Evolutionary conservation across 225 moss, liverwort and hornwort species (phyloP), one percentile per base, ranked within the genome.

Genomic region (Anthoceros angustus): DNA sequence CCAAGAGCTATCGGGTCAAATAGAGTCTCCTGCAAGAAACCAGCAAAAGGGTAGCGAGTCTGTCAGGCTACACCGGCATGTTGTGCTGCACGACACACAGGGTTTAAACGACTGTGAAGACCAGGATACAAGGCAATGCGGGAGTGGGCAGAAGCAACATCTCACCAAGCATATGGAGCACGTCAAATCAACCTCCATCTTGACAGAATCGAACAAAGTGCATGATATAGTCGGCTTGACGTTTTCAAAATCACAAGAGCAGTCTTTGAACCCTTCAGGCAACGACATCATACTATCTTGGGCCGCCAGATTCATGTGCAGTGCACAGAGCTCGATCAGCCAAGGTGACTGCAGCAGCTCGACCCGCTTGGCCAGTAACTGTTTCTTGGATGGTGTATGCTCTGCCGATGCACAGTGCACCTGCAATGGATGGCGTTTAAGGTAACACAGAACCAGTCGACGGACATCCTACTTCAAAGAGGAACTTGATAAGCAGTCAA

Each of bases 311-410:
- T 95, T 95, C 39, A 90, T 61, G 12, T 86, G 86, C 40, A 95
- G 78, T 72, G 94, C 90, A 67, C 86, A 84, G 66, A 95, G 75
- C 66, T 95, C 94, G 61, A 95, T 76, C 63, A 95, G 79, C 72
- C 86, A 86, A 6, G 94, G 94, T 42, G 94, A 95, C 75, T 90
- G 91, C 75, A 95, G 63, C 18, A 95, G 86, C 79, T 90, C 94
- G 43, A 83, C 76, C 16, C 88, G 83, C 85, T 82, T 83, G 39
- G 75, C 80, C 73, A 84, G 77, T 48, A 95, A 70, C 41, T 81
- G 86, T 62, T 84, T 75, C 65, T 87, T 83, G 61, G 86, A 88
- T 14, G 14, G 6, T n/a, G 79, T 72, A 39, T 77, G 82, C 60
- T 85, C 94, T 70, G 74, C 77, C 12, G 49, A 76, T 26, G 90